Evolutionary conservation across 1,139 yeast species (phyloP).

Genomic region (Taiozyma sp.): DNA sequence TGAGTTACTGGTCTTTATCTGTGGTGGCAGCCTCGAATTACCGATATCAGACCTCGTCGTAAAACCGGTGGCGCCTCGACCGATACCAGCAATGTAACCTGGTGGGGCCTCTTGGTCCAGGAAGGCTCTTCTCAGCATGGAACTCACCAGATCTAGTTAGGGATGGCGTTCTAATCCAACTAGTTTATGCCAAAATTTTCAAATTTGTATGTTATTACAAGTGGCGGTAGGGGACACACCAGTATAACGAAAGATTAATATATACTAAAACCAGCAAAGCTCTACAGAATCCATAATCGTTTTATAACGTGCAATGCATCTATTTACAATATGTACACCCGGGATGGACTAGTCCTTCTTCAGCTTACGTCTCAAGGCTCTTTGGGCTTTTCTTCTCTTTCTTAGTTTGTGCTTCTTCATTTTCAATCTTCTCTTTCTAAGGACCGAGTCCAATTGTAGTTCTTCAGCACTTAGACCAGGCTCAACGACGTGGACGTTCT

Average conservation of each 20-base stretch:
- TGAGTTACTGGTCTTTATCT: conserved; percentile 7
- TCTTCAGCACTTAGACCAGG: conserved; percentile 2
- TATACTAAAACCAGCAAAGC: neutral
- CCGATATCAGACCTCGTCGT: conserved; percentile 71
- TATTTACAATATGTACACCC: neutral
- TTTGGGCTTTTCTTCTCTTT: conserved; percentile 53
- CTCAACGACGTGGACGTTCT: conserved; percentile 5
- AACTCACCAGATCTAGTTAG: neutral
- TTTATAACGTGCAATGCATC: neutral
- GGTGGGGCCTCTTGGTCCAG: conserved; percentile 85
- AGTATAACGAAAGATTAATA: neutral
- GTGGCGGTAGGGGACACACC: neutral
- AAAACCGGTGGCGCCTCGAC: conserved; percentile 94
- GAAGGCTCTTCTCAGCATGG: conserved; percentile 52
- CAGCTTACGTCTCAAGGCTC: conserved; percentile 27
- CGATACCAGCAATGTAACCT: conserved; percentile 88
- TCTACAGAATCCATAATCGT: no score
- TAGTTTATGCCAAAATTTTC: neutral
- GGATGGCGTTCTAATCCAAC: neutral
- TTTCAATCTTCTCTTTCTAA: conserved; percentile 63
- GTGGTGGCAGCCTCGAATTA: conserved; percentile 17
- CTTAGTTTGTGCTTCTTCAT: conserved; percentile 71
- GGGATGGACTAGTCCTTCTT: conserved; percentile 20
- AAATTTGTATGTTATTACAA: neutral
- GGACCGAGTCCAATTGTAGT: conserved; percentile 46